Evolutionary conservation across 768 basidiomycete species (phyloP), one percentile per base, ranked within the genome.

Genomic region (Cyclocybe aegerita): DNA sequence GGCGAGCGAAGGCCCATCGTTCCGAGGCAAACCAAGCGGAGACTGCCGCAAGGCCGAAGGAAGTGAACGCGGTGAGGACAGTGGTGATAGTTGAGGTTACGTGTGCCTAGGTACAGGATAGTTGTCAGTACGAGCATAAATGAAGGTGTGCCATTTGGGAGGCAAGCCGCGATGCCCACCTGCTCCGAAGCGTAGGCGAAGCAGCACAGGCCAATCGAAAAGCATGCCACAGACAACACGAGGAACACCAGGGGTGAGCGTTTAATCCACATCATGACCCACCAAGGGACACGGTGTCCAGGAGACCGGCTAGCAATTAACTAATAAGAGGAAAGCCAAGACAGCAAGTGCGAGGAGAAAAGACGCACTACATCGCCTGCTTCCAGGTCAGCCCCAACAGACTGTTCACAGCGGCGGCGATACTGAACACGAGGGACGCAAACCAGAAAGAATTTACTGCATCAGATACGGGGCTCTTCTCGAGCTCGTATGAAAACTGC

Each of bases 241-340:
- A 91, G 80, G 70, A 91, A 90, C 54, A 90, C 86, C 32, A 92
- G 74, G 10, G 89, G 89, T 4, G 88, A 88, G 33, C 88, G 75
- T 63, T 90, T 91, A 70, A 91, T 91, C 89, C 88, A 92, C 57
- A 91, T 90, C 49, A 88, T 68, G 39, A 88, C 85, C 86, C 87
- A 88, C 86, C 86, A 88, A 0, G 87, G 86, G 38, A 88, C 85
- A 46, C 84, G 81, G 64, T 88, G 81, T 7, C 84, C 82, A 14
- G 86, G 87, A 34, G 85, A 87, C 47, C 86, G 86, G 62, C 86
- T 88, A 51, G 31, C 43, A 11, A 48, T 32, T 32, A 49, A 39
- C 57, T 29, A 38, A 49, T 23, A 46, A 43, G 35, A 33, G 47
- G 42, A 36, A 7, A 9, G 39, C 50, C n/a, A 16, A 34, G 10